Base-by-base conservation (phyloP, 768 basidiomycete species). In the Amanita pallidorosea region DNA sequence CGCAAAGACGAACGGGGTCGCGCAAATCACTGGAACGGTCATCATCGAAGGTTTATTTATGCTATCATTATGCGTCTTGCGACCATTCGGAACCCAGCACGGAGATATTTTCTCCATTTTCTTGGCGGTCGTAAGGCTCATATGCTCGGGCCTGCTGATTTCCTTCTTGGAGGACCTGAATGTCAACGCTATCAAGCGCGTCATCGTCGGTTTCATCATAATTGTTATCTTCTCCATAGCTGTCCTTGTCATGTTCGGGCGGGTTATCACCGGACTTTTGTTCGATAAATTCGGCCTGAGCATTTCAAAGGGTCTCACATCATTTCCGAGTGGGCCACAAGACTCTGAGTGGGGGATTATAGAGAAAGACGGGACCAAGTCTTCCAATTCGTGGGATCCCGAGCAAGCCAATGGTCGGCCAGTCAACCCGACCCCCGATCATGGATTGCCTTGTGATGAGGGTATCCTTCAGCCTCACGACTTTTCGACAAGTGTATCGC, bases 181-280 rank as follows among this genome's bases (percentile, higher is more conserved):
- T 5, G 73, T 93, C 31, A 66, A 72, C 15, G 72, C 91, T 36
- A 95, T 95, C 57, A 82, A 87, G 1, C 79, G 91, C 17, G 85
- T 88, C 2, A 83, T 77, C 31, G 82, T 96, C 51, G 91, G 90
- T 18, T 74, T 87, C 51, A 75, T 90, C 54, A 72, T 80, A 35
- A 79, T 82, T 11, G 77, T 85, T 29, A 71, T 91, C 34, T 85
- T 80, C 62, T 83, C 85, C 12, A 66, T 88, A 35, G 76, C 87
- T 0, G 73, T 87, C 27, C 53, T 93, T 42, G 65, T 89, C 50
- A 71, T 88, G 42, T 51, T 51, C 34, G 41, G 34, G 59, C 76
- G 87, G 61, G 56, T 83, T 59, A 89, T 88, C 59, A 67, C 81
- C 40, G 56, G 80, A 40, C 66, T 80, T 64, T 77, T 85, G 57